A percentile compares a stretch with the other conserved stretches of the same genome.
These are phyloP conservation scores for Gaeumannomyces tritici DNA, from an alignment of 2,329 filamentous ascomycete genomes.

Conservation along the genomic window DNA sequence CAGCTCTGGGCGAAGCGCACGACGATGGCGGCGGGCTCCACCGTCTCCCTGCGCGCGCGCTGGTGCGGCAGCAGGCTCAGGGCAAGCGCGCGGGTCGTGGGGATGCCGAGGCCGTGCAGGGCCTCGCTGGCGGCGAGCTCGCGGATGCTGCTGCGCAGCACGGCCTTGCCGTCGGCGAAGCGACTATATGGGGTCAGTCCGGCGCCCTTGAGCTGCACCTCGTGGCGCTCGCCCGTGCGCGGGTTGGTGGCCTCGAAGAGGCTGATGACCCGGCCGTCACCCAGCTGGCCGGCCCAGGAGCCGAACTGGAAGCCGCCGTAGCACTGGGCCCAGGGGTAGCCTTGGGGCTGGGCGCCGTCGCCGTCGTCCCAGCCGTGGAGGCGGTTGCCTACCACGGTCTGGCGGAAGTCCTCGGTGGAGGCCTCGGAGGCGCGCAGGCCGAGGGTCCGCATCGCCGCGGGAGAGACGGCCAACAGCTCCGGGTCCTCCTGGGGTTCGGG, in stretches of 20 bases:
- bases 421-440: conserved; percentile 62
- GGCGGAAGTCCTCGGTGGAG: conserved; percentile 62
- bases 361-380: conserved; percentile 70
- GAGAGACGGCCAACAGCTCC: conserved; percentile 74
- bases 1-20: conserved; percentile 84
- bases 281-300: conserved; percentile 90
- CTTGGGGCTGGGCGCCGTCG: conserved; percentile 16
- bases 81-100: conserved; percentile 76
- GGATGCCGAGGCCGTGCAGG: conserved; percentile 76
- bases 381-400: conserved; percentile 72
- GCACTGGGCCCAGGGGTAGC: conserved; percentile 97
- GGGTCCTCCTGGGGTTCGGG: conserved; percentile 64
- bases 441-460: conserved; percentile 70
- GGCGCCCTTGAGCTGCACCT: conserved; percentile 90
- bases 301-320: conserved; percentile 81
- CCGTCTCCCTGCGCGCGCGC: conserved; percentile 65
- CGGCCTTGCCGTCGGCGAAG: conserved; percentile 92
- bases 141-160: conserved; percentile 82
- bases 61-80: conserved; percentile 66
- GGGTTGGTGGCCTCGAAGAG: conserved; percentile 84
- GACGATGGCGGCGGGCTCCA: conserved; percentile 89
- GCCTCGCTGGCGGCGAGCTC: conserved; percentile 91
- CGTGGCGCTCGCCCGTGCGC: conserved; percentile 62
- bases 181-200: conserved; percentile 90
- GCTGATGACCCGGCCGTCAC: conserved; percentile 89